Base-by-base conservation (phyloP, 1,139 yeast genomes). In the Starmera stellimalicola region DNA sequence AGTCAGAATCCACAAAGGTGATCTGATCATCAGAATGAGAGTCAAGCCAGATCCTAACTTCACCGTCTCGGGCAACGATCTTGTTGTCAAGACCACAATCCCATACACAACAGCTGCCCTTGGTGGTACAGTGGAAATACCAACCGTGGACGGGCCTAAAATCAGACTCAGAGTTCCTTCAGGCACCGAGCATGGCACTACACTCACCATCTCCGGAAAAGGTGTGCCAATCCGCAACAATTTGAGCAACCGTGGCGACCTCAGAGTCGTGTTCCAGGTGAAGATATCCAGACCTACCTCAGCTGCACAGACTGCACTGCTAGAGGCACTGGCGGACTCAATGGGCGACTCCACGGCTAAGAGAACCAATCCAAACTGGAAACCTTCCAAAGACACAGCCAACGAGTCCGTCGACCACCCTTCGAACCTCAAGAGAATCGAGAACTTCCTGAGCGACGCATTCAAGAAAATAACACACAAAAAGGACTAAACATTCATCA, bases 101-200 rank as follows among this genome's bases (percentile, higher is more conserved):
- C 80, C 93, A 32, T 83, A 87, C 77, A 91, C 98, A 1, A 91
- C 98, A 0, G 98, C 98, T 3, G 91, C 95, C 0, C 65, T 91
- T 32, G 99, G 99, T 38, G 99, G 99, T 24, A 77, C 75, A 34
- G 70, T 91, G 19, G 73, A 80, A 31, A 76, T 91, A 11, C 97
- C 97, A 26, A 88, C 97, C 0, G 70, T 91, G 24, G 87, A 79
- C 44, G 87, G 84, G 6, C 76, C 73, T 27, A 67, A 70, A 30
- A 65, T 93, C 39, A 80, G 87, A 54, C 61, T 91, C 37, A 83
- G 77, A 55, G 77, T 93, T n/a, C 77, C 94, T 33, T 65, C 84
- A 0, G 97, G 95, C 1, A 84, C 94, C 1, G 94, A 84, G 53
- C 65, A 72, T 26, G 94, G 94, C 18, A 72, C 77, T 36, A 68